Base-by-base conservation (phyloP, 1,284 basidiomycete genomes). In the Cronartium ribicola region DNA sequence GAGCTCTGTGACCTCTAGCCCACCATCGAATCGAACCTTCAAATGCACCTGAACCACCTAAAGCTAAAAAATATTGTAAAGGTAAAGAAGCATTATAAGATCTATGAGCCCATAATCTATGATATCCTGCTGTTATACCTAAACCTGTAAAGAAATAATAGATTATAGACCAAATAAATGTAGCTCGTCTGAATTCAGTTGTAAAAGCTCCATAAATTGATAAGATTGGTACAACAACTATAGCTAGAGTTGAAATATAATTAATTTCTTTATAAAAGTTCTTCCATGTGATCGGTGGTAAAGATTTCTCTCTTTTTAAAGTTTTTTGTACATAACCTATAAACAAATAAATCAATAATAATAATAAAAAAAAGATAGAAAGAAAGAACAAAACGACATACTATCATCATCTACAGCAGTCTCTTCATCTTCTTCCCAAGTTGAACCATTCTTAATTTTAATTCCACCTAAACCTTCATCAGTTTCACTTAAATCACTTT, bases 1-100 rank as follows among this genome's bases (percentile, higher is more conserved):
- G 92, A 8, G 93, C 91, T 76, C 93, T 89, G 84, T 95, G 92
- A 75, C 91, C 91, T 63, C 92, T 87, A n/a, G 88, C 88, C 93
- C 93, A 95, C 93, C 92, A 95, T 81, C 89, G 89, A 83, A 94
- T 92, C 20, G 91, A 92, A 36, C 93, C 92, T 80, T 95, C 87
- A 43, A 92, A 90, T 11, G 93, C 90, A 71, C 92, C 92, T 14
- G 90, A 88, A 70, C 92, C 93, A 11, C 88, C 86, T 22, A 89
- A 78, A 8, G 90, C 89, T 67, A 94, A 86, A 78, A 86, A 83
- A 81, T 90, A 92, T 80, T 94, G 88, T 4, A 94, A 83, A 8
- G 89, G 88, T 72, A 83, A 84, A 0, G 88, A 87, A n/a, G 92
- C 93, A 80, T 94, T 95, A 83, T 94, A 95, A 0, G 90, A 85